phyloP scores from a whole-genome alignment of 2,329 filamentous ascomycete genomes.

The Sporothrix curviconia region DNA sequence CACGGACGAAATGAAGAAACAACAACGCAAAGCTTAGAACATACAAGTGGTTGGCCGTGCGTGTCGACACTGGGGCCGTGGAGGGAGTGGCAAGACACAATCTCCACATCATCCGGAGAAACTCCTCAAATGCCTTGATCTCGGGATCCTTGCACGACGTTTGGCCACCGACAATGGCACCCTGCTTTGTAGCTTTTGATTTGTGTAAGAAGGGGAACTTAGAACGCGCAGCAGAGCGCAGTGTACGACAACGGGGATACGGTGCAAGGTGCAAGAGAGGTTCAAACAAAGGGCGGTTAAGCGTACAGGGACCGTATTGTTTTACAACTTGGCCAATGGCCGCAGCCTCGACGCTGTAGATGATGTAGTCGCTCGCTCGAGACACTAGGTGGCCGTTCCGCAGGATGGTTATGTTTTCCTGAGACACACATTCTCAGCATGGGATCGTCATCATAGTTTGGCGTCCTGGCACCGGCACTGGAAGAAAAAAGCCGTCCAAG shows the following conservation, averaged over 20 bases:
- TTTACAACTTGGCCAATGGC: conserved; percentile 82
- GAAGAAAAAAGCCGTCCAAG: conserved; percentile 19
- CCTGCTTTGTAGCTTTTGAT: conserved; percentile 78
- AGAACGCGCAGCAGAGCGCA: neutral
- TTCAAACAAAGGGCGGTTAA: conserved; percentile 9
- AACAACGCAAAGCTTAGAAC: conserved; percentile 14
- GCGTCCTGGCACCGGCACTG: neutral
- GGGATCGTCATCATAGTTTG: conserved; percentile 19
- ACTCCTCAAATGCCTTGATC: conserved; percentile 83
- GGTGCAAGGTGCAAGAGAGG: neutral
- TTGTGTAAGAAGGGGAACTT: neutral
- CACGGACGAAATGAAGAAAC: too few species aligned
- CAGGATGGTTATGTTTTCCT: conserved; percentile 82
- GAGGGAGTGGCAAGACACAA: conserved; percentile 92
- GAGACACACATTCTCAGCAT: conserved; percentile 46
- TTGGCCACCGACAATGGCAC: conserved; percentile 92
- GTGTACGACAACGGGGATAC: neutral
- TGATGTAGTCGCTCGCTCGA: conserved; percentile 93
- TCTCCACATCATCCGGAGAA: conserved; percentile 82
- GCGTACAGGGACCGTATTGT: conserved; percentile 85
- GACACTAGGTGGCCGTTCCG: conserved; percentile 94
- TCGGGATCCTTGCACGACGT: conserved; percentile 98
- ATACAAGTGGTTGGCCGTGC: conserved; percentile 79
- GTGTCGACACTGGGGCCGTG: conserved; percentile 89
- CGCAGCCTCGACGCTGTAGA: conserved; percentile 96